Base-by-base conservation (phyloP, 768 basidiomycete species). In the Boletus bicolor region DNA sequence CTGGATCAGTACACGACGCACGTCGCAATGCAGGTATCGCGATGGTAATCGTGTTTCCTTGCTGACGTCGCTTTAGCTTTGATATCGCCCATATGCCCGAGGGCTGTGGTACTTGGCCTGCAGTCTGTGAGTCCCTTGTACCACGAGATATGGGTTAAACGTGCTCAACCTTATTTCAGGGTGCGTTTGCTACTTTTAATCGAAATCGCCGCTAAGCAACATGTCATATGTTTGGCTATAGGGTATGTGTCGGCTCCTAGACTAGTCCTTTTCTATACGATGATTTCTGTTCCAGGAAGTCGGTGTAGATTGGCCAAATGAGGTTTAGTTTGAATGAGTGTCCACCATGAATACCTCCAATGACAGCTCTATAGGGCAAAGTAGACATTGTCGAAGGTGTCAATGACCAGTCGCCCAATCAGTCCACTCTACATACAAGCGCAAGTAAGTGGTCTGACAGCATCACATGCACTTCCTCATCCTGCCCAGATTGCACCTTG, bases 21-120 rank as follows among this genome's bases (percentile, higher is more conserved):
- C 53, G 74, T 74, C 24, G 60, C 61, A 17, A 60, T 73, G 67
- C 58, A 44, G 37, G 68, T 67, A 17, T 14, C 1, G 1, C 14
- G n/a, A 24, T 32, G 6, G 0, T n/a, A 9, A 15, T 24, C 7
- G 28, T 17, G 24, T 10, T 39, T 42, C 8, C 21, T 30, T 15
- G 37, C 41, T 21, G n/a, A 49, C 24, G 5, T 14, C 3, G 12
- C 12, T 17, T 19, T 39, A 68, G 65, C 24, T 71, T 73, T 50
- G 72, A 74, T 52, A 65, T 73, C 15, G 58, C 41, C 3, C 67
- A 68, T 43, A 74, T 74, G 71, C 73, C 71, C 5, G 56, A 65
- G 37, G 73, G 70, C 2, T 74, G 73, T 53, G 73, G 72, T 19
- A 72, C 68, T 7, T 74, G 72, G 68, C 72, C 70, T 28, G 68